Evolutionary conservation across 2,329 filamentous ascomycete species (phyloP).

Genomic region (Paecilomyces variotii): DNA sequence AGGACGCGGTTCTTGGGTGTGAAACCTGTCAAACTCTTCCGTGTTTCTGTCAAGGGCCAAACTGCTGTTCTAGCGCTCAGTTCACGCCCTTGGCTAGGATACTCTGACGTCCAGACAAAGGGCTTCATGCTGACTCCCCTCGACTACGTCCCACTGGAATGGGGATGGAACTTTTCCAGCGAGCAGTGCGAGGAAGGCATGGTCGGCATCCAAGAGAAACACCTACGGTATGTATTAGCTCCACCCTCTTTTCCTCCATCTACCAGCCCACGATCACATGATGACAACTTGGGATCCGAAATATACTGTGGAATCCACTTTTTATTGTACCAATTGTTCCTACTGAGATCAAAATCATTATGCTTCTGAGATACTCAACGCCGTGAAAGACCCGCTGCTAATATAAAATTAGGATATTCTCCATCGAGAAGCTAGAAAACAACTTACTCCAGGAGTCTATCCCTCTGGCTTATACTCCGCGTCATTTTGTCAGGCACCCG

Average conservation of each 20-base stretch:
- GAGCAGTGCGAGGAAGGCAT: constrained; percentile 90
- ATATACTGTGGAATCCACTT: constrained; percentile 38
- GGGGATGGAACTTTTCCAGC: constrained; percentile 93
- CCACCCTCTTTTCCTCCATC: constrained; percentile 8
- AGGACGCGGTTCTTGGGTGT: constrained; percentile 89
- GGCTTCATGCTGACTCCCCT: constrained; percentile 88
- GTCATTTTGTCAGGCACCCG: constrained; percentile 78
- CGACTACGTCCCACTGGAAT: constrained; percentile 80
- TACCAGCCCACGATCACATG: constrained; percentile 31
- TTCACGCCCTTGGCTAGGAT: constrained; percentile 92
- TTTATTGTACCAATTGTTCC: constrained; percentile 80
- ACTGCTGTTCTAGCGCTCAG: constrained; percentile 83
- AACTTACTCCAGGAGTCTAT: constrained; percentile 83
- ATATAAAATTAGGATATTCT: constrained; percentile 61
- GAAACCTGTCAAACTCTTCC: constrained; percentile 81
- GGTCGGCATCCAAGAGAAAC: constrained; percentile 86
- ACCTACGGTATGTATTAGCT: constrained; percentile 59
- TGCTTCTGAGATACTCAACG: constrained; percentile 4
- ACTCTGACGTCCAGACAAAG: constrained; percentile 78
- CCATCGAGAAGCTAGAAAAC: constrained; percentile 75
- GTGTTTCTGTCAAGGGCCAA: constrained; percentile 78
- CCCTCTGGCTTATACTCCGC: constrained; percentile 80
- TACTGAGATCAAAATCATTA: constrained; percentile 57
- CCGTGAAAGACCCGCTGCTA: constrained; percentile 7
- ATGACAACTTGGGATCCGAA: constrained; percentile 35